phyloP scores from a whole-genome alignment of 345 rosid genomes.

The Triadica sebifera region DNA sequence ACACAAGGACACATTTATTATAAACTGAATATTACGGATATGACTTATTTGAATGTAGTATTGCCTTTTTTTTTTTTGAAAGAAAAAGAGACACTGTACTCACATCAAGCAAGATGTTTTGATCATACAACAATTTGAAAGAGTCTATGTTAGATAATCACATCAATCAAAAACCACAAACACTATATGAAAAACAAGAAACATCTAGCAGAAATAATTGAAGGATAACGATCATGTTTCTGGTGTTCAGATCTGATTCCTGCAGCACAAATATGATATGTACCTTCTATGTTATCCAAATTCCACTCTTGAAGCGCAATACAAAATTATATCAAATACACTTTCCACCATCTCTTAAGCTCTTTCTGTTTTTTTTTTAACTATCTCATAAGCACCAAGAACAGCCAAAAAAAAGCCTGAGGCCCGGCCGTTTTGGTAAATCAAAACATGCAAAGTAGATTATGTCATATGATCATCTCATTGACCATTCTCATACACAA shows the following conservation, averaged over 20 bases:
- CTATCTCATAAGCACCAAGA: neutral
- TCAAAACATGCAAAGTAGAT: neutral
- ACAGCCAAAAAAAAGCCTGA: neutral
- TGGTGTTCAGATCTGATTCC: neutral
- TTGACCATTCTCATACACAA: neutral
- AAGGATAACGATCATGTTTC: neutral
- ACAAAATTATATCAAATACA: neutral
- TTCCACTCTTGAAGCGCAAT: neutral
- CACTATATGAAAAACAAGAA: neutral
- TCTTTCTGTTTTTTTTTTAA: neutral
- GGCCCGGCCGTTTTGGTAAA: neutral
- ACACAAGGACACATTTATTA: slow-evolving; percentile 3
- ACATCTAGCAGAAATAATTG: neutral
- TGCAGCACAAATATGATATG: neutral
- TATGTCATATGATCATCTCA: neutral
- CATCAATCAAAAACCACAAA: neutral
- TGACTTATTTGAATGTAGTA: neutral
- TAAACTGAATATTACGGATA: slow-evolving; percentile 8
- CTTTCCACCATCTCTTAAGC: neutral
- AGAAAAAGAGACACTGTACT: neutral
- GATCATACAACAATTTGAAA: too few relatives aligned
- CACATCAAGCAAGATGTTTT: neutral
- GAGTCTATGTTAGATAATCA: neutral
- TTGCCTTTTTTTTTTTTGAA: too few relatives aligned
- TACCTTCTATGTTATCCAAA: neutral